Evolutionary conservation across 2,329 filamentous ascomycete species (phyloP).

Genomic region (Xylariaceae sp.): DNA sequence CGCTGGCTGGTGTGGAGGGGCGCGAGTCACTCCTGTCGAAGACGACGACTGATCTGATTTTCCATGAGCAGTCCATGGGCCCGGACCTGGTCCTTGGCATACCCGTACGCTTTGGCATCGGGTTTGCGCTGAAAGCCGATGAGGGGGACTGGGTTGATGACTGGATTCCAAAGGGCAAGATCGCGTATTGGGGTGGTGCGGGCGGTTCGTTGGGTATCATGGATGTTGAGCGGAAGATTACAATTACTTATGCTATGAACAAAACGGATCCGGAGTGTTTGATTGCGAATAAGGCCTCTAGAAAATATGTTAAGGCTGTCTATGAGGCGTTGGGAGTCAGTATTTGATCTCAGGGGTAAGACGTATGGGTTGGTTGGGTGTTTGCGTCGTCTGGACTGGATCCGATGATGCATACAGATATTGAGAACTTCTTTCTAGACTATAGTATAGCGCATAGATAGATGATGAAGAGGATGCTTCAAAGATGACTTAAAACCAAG

Average conservation of each 20-base stretch:
- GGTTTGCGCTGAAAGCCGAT: conserved; percentile 34
- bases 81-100: conserved; percentile 36
- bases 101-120: conserved; percentile 39
- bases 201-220: conserved; percentile 26
- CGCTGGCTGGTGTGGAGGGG: conserved; percentile 34
- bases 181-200: conserved; percentile 25
- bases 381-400: background rate
- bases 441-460: too few species aligned
- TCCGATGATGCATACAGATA: background rate
- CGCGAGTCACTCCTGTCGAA: conserved; percentile 35
- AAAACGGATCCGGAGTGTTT: conserved; percentile 8
- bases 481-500: too few species aligned
- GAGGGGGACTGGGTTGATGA: conserved; percentile 21
- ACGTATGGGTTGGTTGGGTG: background rate
- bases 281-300: conserved; percentile 19
- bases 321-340: conserved; percentile 24
- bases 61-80: conserved; percentile 40
- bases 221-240: conserved; percentile 22
- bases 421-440: too few species aligned
- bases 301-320: conserved; percentile 20
- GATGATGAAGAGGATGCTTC: too few species aligned
- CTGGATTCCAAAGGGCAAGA: conserved; percentile 33
- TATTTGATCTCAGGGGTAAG: background rate
- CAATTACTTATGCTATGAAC: conserved; percentile 27
- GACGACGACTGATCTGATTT: conserved; percentile 40